phyloP scores from a whole-genome alignment of 805 yeast species.

The Komagataella pastoris region DNA sequence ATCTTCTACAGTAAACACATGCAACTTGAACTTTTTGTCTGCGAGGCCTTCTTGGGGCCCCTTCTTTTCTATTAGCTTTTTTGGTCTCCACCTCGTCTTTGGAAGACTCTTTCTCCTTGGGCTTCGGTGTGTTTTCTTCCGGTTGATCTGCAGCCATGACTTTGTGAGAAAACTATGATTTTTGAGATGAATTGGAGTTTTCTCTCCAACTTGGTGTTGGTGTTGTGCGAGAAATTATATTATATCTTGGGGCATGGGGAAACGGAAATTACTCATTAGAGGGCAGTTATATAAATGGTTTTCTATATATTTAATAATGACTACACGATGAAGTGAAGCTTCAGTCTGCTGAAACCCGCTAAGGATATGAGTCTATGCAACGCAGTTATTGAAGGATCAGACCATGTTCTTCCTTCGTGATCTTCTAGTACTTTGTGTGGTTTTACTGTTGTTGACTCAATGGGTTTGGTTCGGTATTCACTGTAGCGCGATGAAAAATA shows the following conservation, averaged over 20 bases:
- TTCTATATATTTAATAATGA: background rate
- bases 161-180: background rate
- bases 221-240: background rate
- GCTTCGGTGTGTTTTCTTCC: background rate
- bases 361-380: too few species aligned
- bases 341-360: background rate
- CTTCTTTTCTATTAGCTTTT: background rate
- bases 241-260: background rate
- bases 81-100: background rate
- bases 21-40: slow-evolving; percentile 51
- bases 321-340: background rate
- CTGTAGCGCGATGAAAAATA: background rate
- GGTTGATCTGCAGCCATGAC: background rate
- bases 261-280: background rate
- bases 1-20: slow-evolving; percentile 83
- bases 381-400: too few species aligned
- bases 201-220: slow-evolving; percentile 1
- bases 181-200: background rate
- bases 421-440: too few species aligned
- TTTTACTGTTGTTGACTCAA: background rate
- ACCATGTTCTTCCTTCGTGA: too few species aligned
- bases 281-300: background rate
- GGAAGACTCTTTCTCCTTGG: background rate
- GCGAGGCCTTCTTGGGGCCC: slow-evolving; percentile 12
- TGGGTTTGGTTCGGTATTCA: background rate